Conservation (phyloP, 345 rosid genomes). For the Diplotaxis tenuifolia region DNA sequence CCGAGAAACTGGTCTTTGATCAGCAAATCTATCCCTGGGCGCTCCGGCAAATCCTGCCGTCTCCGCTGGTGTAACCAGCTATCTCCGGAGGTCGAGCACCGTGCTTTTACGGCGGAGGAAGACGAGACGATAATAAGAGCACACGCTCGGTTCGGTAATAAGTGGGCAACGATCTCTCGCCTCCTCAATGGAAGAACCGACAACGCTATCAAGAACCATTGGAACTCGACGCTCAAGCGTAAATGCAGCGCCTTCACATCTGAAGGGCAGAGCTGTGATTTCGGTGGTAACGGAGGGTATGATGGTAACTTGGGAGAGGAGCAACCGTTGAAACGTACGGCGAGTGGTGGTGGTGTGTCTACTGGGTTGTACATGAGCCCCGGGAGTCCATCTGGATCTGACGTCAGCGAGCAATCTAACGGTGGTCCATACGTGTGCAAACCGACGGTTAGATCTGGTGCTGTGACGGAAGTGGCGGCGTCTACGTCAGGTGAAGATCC, state of each 20-base stretch:
- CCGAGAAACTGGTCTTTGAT: slow-evolving; percentile 93
- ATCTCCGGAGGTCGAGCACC: slow-evolving; percentile 89
- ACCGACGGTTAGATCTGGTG: slow-evolving; percentile 53
- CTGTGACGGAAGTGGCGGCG: slow-evolving; percentile 37
- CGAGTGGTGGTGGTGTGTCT: slow-evolving; percentile 56
- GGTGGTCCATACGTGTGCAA: slow-evolving; percentile 44
- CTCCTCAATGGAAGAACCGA: slow-evolving; percentile 88
- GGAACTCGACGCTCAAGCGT: slow-evolving; percentile 92
- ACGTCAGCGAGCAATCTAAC: slow-evolving; percentile 61
- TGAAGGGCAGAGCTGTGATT: slow-evolving; percentile 42
- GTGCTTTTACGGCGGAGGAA: slow-evolving; percentile 72
- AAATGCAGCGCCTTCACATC: slow-evolving; percentile 45
- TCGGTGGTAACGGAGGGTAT: slow-evolving; percentile 40
- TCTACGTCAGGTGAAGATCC: slow-evolving; percentile 51
- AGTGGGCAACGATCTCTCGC: slow-evolving; percentile 95
- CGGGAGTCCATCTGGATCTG: slow-evolving; percentile 77
- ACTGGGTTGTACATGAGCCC: slow-evolving; percentile 67
- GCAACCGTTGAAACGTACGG: slow-evolving; percentile 76
- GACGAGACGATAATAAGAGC: slow-evolving; percentile 77
- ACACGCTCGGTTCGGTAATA: slow-evolving; percentile 84
- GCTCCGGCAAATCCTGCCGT: slow-evolving; percentile 87
- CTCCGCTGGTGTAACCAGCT: slow-evolving; percentile 96
- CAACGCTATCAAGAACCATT: slow-evolving; percentile 90
- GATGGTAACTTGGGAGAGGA: slow-evolving; percentile 50
- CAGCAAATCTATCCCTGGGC: slow-evolving; percentile 91